These are phyloP conservation scores for Citrullus mucosospermus DNA, from an alignment of 306 rosid genomes.

Conservation along the genomic window DNA sequence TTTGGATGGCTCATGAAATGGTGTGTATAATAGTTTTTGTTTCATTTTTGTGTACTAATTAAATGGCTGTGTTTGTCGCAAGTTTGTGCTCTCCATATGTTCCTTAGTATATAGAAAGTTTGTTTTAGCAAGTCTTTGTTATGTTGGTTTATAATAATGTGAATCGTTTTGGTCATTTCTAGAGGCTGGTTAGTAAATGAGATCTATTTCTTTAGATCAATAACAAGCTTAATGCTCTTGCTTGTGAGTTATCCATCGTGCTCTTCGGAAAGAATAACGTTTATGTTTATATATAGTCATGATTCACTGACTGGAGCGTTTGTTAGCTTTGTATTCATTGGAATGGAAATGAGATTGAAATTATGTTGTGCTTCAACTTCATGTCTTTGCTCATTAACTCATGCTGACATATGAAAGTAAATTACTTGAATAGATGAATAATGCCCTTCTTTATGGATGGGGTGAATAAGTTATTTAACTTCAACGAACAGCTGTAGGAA, in stretches of 20 bases:
- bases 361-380: constrained; percentile 1
- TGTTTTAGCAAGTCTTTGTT: not conserved
- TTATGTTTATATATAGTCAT: not conserved
- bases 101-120: not conserved
- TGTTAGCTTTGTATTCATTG: not conserved
- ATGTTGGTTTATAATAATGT: not conserved
- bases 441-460: not conserved
- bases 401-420: not conserved
- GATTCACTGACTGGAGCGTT: not conserved
- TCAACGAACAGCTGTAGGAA: not conserved
- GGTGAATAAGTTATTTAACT: not conserved
- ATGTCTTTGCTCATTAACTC: not conserved
- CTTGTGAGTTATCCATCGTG: not conserved
- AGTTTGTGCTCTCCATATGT: not conserved
- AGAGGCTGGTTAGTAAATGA: not conserved
- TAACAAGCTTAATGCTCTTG: not conserved
- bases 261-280: not conserved
- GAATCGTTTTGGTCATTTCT: not conserved
- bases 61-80: not conserved
- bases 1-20: constrained; percentile 85
- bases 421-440: not conserved
- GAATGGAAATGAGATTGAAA: not conserved
- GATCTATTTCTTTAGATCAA: not conserved
- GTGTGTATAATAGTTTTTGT: constrained; percentile 19
- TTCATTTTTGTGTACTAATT: not conserved